Base-by-base conservation (phyloP, 2,329 filamentous ascomycete genomes). In the Trichoderma sp. region DNA sequence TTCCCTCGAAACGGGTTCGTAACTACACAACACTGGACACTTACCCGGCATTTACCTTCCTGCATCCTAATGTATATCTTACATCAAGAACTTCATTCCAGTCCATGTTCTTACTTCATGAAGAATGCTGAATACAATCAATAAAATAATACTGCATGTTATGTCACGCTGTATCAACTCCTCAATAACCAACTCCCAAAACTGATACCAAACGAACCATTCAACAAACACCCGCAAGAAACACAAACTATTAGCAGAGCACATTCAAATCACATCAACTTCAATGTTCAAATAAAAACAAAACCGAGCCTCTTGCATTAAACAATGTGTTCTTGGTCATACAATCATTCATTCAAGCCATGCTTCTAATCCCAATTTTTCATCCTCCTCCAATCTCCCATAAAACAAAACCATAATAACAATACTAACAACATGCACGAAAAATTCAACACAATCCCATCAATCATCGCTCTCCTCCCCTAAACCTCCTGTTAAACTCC, bases 401-500 rank as follows among this genome's bases (percentile, higher is more conserved):
- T 66, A 57, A 39, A 39, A 43, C 6, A 13, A 68, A 55, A 62
- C 50, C 32, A 32, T n/a, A n/a, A 43, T 50, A 11, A 20, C 9
- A 30, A 65, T 39, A 28, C 47, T 53, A 61, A 30, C 50, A 43
- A 62, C 36, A 68, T 43, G n/a, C 30, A 66, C 17, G 34, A 47
- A 13, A 57, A 13, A 57, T 23, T 20, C 57, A 59, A 59, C 32
- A 11, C n/a, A 59, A 59, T 20, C 28, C n/a, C 28, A 23, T 23
- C 23, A 23, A 34, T 34, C 61, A 58, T 76, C 73, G 80, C 70
- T 82, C 80, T 28, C 77, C 80, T 58, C 80, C 80, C 77, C 83
- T 84, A 74, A 88, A 91, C 74, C 88, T 83, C 72, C 88, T 84
- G 76, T 92, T 92, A 72, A 90, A 92, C 82, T 91, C 89, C 77